Conservation (phyloP, 2,329 filamentous ascomycete genomes). For the Tolypocladium ophioglossoides region DNA sequence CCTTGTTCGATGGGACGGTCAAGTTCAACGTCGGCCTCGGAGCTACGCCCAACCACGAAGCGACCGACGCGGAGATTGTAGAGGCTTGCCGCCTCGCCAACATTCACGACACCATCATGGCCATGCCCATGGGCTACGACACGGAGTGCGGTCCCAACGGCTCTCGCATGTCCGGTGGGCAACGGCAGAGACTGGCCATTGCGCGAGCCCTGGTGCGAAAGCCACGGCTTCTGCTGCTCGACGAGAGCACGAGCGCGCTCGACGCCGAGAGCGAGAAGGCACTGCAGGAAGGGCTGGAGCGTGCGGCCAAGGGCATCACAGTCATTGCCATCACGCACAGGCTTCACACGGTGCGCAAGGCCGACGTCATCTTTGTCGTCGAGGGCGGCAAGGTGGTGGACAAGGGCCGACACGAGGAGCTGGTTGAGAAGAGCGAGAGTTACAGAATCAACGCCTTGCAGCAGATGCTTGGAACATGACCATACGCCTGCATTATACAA, state of each 20-base stretch:
- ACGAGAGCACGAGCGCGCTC: slow-evolving; percentile 72
- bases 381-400: slow-evolving; percentile 43
- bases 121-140: slow-evolving; percentile 54
- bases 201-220: slow-evolving; percentile 64
- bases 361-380: slow-evolving; percentile 47
- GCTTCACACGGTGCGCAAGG: slow-evolving; percentile 44
- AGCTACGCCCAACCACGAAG: slow-evolving; percentile 40
- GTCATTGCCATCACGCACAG: slow-evolving; percentile 49
- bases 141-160: slow-evolving; percentile 63
- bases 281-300: slow-evolving; percentile 57
- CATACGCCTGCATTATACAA: neutral
- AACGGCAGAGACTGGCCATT: slow-evolving; percentile 69
- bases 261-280: slow-evolving; percentile 59
- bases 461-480: slow-evolving; percentile 29
- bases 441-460: slow-evolving; percentile 42
- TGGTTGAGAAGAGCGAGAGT: slow-evolving; percentile 40
- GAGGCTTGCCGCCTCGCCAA: slow-evolving; percentile 58
- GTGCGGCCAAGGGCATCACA: slow-evolving; percentile 40
- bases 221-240: slow-evolving; percentile 64
- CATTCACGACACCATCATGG: slow-evolving; percentile 57
- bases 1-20: slow-evolving; percentile 47
- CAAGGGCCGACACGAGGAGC: slow-evolving; percentile 40
- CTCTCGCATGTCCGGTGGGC: slow-evolving; percentile 65
- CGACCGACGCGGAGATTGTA: slow-evolving; percentile 50
- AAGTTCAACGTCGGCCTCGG: slow-evolving; percentile 47